Evolutionary conservation across 208 protist genomes (phyloP).

Genomic region (Wallacemonas sp.): DNA sequence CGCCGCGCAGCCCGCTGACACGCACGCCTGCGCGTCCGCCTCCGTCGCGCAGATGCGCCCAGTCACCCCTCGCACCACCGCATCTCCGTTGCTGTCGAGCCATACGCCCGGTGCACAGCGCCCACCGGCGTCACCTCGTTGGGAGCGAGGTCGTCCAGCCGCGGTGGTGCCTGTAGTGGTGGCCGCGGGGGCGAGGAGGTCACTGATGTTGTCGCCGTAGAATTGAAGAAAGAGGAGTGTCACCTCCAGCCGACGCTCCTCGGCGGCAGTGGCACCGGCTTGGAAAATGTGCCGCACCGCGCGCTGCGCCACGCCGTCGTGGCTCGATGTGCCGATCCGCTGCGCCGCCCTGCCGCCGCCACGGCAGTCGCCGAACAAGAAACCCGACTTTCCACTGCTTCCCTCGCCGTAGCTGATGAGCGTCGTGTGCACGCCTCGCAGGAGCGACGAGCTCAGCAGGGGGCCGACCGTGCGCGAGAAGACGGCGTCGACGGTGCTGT

Average conservation of each 20-base stretch:
- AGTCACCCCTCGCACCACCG: slow-evolving; percentile 32
- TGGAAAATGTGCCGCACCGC: slow-evolving; percentile 68
- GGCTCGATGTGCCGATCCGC: slow-evolving; percentile 86
- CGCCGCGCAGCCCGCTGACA: slow-evolving; percentile 76
- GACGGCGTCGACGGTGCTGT: background rate
- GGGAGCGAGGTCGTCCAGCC: background rate
- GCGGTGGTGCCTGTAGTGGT: too few species aligned
- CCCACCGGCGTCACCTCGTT: background rate
- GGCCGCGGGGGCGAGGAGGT: slow-evolving; percentile 40
- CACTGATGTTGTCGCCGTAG: slow-evolving; percentile 68
- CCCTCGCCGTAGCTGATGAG: slow-evolving; percentile 65
- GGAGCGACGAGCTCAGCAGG: background rate
- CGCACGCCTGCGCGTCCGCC: slow-evolving; percentile 70
- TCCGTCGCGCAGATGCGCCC: slow-evolving; percentile 44
- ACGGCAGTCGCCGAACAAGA: slow-evolving; percentile 62
- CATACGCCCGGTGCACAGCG: slow-evolving; percentile 18
- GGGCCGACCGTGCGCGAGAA: background rate
- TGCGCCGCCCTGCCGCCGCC: slow-evolving; percentile 66
- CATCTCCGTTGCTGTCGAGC: slow-evolving; percentile 28
- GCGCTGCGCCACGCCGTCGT: slow-evolving; percentile 67
- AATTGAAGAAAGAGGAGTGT: slow-evolving; percentile 66
- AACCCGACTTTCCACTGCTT: slow-evolving; percentile 63
- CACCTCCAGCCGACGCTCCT: slow-evolving; percentile 48
- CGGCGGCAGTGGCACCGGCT: slow-evolving; percentile 20
- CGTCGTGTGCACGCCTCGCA: slow-evolving; percentile 53